Percentiles rank a stretch among this genome's conserved stretches.
phyloP scores from a whole-genome alignment of 306 rosid species.

The Phaseolus lunatus region DNA sequence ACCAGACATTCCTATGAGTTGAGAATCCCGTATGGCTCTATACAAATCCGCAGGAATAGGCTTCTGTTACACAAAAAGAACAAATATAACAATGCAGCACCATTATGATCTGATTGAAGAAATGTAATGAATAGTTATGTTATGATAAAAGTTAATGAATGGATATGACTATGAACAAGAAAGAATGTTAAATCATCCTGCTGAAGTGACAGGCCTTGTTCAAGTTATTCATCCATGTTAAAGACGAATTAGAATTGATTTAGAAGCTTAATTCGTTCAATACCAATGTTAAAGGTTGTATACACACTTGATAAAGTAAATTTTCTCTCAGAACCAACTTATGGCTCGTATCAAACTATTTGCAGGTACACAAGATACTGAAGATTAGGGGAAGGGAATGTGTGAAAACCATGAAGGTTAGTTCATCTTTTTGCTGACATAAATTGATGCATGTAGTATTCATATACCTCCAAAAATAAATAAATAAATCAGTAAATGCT shows the following conservation, averaged over 20 bases:
- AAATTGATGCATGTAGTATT: background rate
- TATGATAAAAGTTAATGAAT: slow-evolving; percentile 2
- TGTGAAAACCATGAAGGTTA: too few species aligned
- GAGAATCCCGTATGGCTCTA: slow-evolving; percentile 75
- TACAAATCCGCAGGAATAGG: slow-evolving; percentile 82
- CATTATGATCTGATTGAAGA: slow-evolving; percentile 26
- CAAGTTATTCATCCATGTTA: too few species aligned
- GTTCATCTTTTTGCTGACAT: too few species aligned
- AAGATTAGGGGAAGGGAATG: too few species aligned
- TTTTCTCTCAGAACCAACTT: too few species aligned
- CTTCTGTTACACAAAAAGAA: slow-evolving; percentile 61
- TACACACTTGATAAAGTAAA: too few species aligned
- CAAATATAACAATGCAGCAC: slow-evolving; percentile 15
- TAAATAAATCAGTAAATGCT: too few species aligned
- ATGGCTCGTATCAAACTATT: background rate
- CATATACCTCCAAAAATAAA: too few species aligned
- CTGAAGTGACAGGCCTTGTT: background rate
- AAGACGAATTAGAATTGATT: background rate
- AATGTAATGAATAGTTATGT: background rate
- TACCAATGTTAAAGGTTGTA: too few species aligned
- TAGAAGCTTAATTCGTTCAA: background rate
- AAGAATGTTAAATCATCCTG: slow-evolving; percentile 1
- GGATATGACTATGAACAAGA: background rate
- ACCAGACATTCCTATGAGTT: slow-evolving; percentile 88
- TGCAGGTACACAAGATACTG: too few species aligned